Conservation (phyloP, 2,329 filamentous ascomycete species). For the Lachnellula occidentalis region DNA sequence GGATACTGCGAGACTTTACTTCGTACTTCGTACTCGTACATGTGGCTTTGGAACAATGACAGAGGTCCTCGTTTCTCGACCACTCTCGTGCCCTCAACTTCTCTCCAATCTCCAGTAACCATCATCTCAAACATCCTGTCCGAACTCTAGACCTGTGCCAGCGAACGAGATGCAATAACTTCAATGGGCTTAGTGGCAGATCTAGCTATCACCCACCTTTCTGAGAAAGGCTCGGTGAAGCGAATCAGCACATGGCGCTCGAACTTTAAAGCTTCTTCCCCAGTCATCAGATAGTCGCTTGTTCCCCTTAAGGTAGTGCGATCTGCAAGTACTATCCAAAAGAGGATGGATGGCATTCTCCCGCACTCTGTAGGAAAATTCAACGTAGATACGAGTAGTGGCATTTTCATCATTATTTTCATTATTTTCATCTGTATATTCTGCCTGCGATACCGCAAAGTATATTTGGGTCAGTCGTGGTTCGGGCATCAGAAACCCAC, state of each 20-base stretch:
- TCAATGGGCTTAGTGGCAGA: slow-evolving; percentile 1
- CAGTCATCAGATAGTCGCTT: slow-evolving; percentile 3
- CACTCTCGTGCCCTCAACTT: no score
- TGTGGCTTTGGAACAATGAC: no score
- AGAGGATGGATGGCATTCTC: not conserved
- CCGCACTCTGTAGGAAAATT: no score
- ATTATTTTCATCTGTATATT: not conserved
- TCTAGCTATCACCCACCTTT: slow-evolving; percentile 12
- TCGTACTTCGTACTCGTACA: no score
- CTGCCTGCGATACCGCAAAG: not conserved
- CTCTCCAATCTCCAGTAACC: not conserved
- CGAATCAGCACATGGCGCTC: slow-evolving; percentile 2
- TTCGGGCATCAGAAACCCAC: not conserved
- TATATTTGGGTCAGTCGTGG: not conserved
- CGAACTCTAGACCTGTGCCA: not conserved
- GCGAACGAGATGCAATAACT: not conserved
- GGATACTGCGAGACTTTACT: not conserved
- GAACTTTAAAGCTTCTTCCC: slow-evolving; percentile 14
- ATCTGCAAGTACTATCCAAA: slow-evolving; percentile 10
- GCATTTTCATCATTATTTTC: not conserved
- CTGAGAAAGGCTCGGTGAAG: slow-evolving; percentile 18
- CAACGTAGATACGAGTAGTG: not conserved
- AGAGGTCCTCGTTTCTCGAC: no score
- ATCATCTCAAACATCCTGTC: not conserved
- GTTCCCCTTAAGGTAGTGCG: slow-evolving; percentile 11